A percentile compares a stretch with the other conserved stretches of the same genome.
Conservation (phyloP, 441 rosid species). For the Pelargonium fulgidum region DNA sequence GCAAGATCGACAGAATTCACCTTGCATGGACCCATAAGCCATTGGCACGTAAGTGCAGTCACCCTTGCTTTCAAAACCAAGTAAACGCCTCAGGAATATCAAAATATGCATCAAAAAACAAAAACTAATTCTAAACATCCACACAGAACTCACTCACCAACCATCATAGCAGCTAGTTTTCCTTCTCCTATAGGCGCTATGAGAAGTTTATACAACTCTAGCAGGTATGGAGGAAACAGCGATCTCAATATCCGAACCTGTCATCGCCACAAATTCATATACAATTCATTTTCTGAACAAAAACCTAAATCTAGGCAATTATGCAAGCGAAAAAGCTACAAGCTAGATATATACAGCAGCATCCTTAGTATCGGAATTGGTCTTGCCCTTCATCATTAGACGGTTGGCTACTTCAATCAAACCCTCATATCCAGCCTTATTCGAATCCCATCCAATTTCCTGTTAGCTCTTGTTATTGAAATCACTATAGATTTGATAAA, state of each 20-base stretch:
- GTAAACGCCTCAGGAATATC: not conserved
- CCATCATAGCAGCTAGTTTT: conserved; percentile 66
- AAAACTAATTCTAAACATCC: not conserved
- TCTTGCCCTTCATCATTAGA: conserved; percentile 50
- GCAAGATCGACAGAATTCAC: conserved; percentile 63
- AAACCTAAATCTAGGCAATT: not conserved
- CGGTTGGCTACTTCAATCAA: conserved; percentile 63
- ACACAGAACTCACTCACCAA: conserved; percentile 50
- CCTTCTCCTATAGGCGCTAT: conserved; percentile 65
- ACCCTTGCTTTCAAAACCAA: conserved; percentile 54
- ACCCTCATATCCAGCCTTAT: conserved; percentile 72
- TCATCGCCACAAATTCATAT: not conserved
- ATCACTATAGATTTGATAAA: not conserved
- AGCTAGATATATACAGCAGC: conserved; percentile 43
- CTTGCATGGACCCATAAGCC: conserved; percentile 77
- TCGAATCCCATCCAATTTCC: conserved; percentile 92
- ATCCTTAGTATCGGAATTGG: conserved; percentile 48
- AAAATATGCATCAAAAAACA: not conserved
- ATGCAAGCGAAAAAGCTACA: not conserved
- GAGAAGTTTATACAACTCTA: conserved; percentile 58
- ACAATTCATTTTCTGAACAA: not conserved
- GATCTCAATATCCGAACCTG: conserved; percentile 68
- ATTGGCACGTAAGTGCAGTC: conserved; percentile 72
- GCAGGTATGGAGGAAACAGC: conserved; percentile 66
- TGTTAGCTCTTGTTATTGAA: conserved; percentile 34